These are phyloP conservation scores for Fusarium liriodendri DNA, from an alignment of 2,329 filamentous ascomycete genomes.

Conservation along the genomic window DNA sequence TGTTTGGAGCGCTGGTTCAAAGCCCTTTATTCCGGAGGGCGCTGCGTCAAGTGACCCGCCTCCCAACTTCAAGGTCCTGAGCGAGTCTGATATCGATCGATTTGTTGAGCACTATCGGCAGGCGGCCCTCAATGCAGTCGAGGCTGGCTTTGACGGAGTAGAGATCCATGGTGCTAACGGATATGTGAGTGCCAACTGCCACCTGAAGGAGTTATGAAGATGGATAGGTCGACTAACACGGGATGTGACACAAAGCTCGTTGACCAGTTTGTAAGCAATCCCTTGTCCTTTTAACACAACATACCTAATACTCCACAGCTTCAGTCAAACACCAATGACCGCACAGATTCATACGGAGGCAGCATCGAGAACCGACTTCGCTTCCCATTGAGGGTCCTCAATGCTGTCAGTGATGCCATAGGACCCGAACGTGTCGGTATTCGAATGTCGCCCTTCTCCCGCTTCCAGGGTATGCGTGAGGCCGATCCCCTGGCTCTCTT, in stretches of 20 bases:
- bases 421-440: constrained; percentile 67
- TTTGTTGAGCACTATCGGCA: constrained; percentile 70
- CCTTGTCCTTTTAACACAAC: rapidly evolving
- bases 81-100: constrained; percentile 70
- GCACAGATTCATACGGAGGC: constrained; percentile 65
- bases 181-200: constrained; percentile 56
- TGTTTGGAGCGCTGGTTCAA: constrained; percentile 37
- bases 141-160: constrained; percentile 77
- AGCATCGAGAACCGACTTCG: constrained; percentile 64
- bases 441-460: constrained; percentile 69
- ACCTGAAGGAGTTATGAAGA: too few species aligned
- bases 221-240: constrained; percentile 5
- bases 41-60: constrained; percentile 15
- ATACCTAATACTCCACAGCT: constrained; percentile 14
- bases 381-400: constrained; percentile 61
- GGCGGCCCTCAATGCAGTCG: constrained; percentile 65
- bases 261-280: constrained; percentile 64
- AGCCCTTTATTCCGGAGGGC: constrained; percentile 11
- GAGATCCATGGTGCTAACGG: constrained; percentile 71
- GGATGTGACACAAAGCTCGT: constrained; percentile 44
- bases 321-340: constrained; percentile 60
- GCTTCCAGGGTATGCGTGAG: constrained; percentile 74
- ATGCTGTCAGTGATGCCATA: constrained; percentile 55
- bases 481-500: constrained; percentile 58
- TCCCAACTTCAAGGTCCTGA: constrained; percentile 63